phyloP scores from a whole-genome alignment of 768 basidiomycete genomes.

The Udeniomyces megalosporus region DNA sequence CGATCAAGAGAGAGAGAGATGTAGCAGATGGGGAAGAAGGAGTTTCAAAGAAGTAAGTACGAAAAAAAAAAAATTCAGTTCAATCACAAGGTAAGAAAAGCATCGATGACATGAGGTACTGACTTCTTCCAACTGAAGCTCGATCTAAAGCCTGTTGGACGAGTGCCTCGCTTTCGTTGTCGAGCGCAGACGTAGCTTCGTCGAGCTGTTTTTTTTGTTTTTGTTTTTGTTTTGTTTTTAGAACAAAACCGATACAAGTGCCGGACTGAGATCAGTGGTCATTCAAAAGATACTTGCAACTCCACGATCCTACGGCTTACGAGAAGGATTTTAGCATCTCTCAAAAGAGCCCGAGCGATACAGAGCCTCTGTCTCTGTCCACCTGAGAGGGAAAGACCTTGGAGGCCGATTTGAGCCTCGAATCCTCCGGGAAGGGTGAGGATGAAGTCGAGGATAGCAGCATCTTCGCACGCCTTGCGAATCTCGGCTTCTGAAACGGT shows the following conservation, averaged over 20 bases:
- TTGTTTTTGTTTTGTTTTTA: too few relatives aligned
- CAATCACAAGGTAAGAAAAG: too few relatives aligned
- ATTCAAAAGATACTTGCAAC: too few relatives aligned
- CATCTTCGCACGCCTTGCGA: background rate
- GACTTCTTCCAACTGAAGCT: slow-evolving; percentile 21
- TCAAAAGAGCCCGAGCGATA: slow-evolving; percentile 26
- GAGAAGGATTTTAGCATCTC: slow-evolving; percentile 26
- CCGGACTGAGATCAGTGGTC: too few relatives aligned
- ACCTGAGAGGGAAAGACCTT: slow-evolving; percentile 23
- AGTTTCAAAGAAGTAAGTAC: too few relatives aligned
- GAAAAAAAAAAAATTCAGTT: too few relatives aligned
- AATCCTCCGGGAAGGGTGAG: slow-evolving; percentile 20
- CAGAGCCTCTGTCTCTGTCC: slow-evolving; percentile 28
- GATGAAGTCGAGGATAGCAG: slow-evolving; percentile 2
- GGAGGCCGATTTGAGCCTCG: slow-evolving; percentile 26
- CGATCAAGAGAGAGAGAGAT: too few relatives aligned
- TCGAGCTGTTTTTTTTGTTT: slow-evolving; percentile 23
- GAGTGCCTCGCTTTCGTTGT: slow-evolving; percentile 22
- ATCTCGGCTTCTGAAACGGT: background rate
- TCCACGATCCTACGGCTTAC: slow-evolving; percentile 14
- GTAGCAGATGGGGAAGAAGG: too few relatives aligned
- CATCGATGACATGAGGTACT: too few relatives aligned
- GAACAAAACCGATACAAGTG: too few relatives aligned
- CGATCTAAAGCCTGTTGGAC: slow-evolving; percentile 25
- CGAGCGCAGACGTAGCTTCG: slow-evolving; percentile 22